phyloP scores from a whole-genome alignment of 2,329 filamentous ascomycete species.

The Calonectria crousiana region DNA sequence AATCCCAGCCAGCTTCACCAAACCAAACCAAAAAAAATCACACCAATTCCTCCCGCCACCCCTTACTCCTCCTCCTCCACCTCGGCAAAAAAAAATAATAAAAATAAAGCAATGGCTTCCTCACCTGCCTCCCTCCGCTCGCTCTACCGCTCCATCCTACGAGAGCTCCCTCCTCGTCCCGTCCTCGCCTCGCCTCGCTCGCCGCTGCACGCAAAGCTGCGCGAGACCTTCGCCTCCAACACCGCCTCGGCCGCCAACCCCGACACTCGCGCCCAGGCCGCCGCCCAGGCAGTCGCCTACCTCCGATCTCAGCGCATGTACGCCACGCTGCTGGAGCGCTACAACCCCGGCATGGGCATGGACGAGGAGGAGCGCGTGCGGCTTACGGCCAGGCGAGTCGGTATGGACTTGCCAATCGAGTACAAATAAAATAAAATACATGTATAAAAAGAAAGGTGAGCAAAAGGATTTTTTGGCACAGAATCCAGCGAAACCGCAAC shows the following conservation, averaged over 20 bases:
- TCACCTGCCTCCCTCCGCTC: conserved; percentile 71
- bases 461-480: not conserved
- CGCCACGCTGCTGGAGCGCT: conserved; percentile 83
- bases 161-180: conserved; percentile 84
- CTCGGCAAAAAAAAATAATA: not conserved
- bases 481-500: not conserved
- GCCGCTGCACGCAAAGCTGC: conserved; percentile 52
- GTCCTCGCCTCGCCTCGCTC: conserved; percentile 70
- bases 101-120: conserved; percentile 46
- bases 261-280: conserved; percentile 52
- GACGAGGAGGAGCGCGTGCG: conserved; percentile 86
- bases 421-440: conserved; percentile 43
- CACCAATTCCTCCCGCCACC: not conserved
- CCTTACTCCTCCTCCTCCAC: no score
- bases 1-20: not conserved
- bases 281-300: conserved; percentile 85
- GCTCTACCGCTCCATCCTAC: conserved; percentile 88
- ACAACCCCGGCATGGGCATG: conserved; percentile 94
- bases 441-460: not conserved
- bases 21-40: no score
- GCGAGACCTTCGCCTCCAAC: conserved; percentile 49
- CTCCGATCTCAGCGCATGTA: conserved; percentile 89
- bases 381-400: conserved; percentile 87
- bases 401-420: conserved; percentile 86
- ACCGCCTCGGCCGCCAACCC: conserved; percentile 66